These are phyloP conservation scores for Rhodosporidiobolus sp. DNA, from an alignment of 768 basidiomycete species.

Conservation along the genomic window DNA sequence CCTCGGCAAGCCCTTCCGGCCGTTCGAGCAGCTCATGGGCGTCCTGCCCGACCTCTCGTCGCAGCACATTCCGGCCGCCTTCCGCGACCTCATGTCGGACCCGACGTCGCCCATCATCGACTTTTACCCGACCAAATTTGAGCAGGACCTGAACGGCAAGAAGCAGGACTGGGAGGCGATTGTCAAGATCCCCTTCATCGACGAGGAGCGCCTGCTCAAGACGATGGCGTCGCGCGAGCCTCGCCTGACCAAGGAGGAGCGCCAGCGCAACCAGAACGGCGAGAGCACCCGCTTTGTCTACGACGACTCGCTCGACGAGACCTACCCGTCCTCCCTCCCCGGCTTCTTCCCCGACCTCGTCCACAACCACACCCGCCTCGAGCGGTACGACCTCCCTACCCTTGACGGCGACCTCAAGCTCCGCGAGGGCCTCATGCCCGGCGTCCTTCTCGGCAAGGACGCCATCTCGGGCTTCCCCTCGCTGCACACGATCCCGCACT, in stretches of 20 bases:
- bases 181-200: slow-evolving; percentile 97
- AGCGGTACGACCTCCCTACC: slow-evolving; percentile 82
- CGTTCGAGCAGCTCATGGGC: slow-evolving; percentile 97
- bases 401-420: slow-evolving; percentile 71
- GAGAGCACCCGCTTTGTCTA: slow-evolving; percentile 76
- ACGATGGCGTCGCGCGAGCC: slow-evolving; percentile 63
- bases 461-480: slow-evolving; percentile 97
- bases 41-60: slow-evolving; percentile 87
- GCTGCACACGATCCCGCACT: slow-evolving; percentile 79
- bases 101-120: slow-evolving; percentile 80
- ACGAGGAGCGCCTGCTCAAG: slow-evolving; percentile 67
- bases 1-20: slow-evolving; percentile 81
- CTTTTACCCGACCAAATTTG: slow-evolving; percentile 90
- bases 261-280: slow-evolving; percentile 69
- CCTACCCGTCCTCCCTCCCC: slow-evolving; percentile 85
- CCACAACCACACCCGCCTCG: slow-evolving; percentile 73
- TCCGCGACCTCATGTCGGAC: slow-evolving; percentile 83
- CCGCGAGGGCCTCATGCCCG: slow-evolving; percentile 79
- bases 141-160: slow-evolving; percentile 93
- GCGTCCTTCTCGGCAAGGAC: slow-evolving; percentile 76
- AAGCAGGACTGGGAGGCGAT: slow-evolving; percentile 98
- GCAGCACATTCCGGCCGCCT: slow-evolving; percentile 82
- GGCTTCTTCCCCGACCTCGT: slow-evolving; percentile 89
- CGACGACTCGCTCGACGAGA: slow-evolving; percentile 57
- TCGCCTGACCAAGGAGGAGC: slow-evolving; percentile 67